Conservation (phyloP, 176 grass and related monocot genomes). For the Bothriochloa decipiens region DNA sequence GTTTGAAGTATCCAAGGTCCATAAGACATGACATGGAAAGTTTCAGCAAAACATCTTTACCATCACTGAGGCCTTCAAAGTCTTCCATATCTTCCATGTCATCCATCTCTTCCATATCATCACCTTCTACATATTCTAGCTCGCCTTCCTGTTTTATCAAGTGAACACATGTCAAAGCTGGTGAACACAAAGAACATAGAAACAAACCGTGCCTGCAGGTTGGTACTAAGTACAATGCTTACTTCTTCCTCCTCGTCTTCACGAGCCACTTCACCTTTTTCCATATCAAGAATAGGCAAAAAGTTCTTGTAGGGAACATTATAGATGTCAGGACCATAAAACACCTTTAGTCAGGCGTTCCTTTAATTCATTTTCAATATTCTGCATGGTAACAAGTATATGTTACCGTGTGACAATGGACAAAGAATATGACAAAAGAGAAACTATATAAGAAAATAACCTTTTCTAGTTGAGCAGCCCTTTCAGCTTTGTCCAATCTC, state of each 20-base stretch:
- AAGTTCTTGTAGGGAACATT: constrained; percentile 61
- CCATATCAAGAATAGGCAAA: constrained; percentile 49
- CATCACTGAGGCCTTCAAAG: constrained; percentile 54
- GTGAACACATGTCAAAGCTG: constrained; percentile 22
- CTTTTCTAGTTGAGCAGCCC: constrained; percentile 79
- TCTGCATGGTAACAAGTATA: constrained; percentile 47
- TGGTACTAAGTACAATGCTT: constrained; percentile 31
- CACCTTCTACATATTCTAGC: constrained; percentile 84
- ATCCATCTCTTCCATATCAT: constrained; percentile 62
- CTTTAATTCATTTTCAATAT: constrained; percentile 82
- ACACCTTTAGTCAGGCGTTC: constrained; percentile 90
- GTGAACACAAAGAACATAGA: constrained; percentile 19
- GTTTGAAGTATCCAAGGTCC: constrained; percentile 3
- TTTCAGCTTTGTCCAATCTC: constrained; percentile 87
- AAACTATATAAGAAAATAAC: constrained; percentile 44
- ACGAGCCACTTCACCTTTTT: constrained; percentile 42
- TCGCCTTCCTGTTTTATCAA: constrained; percentile 55
- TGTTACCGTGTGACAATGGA: constrained; percentile 7
- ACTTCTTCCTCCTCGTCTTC: constrained; percentile 75
- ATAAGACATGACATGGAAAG: constrained; percentile 17
- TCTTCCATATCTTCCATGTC: constrained; percentile 92
- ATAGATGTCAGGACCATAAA: constrained; percentile 73
- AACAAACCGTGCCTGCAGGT: constrained; percentile 32
- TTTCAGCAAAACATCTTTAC: constrained; percentile 29
- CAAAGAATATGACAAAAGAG: not conserved